phyloP scores from a whole-genome alignment of 2,329 filamentous ascomycete genomes.

The Ilyonectria mors-panacis region DNA sequence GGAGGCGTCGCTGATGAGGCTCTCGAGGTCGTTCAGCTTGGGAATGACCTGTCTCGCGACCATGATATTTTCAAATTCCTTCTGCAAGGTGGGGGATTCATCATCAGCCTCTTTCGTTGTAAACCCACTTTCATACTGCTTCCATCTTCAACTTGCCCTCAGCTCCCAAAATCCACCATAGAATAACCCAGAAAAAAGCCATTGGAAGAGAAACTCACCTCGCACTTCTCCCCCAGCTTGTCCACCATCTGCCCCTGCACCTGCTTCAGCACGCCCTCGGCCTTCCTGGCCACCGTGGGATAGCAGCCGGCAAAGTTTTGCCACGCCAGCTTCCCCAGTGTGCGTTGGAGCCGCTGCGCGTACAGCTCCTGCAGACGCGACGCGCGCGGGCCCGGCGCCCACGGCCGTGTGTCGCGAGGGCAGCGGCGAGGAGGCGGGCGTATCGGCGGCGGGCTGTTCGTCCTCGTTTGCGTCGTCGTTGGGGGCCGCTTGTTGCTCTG shows the following conservation, averaged over 20 bases:
- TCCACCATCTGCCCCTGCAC: conserved; percentile 73
- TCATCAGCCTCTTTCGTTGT: conserved; percentile 25
- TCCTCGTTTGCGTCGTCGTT: conserved; percentile 10
- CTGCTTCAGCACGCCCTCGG: conserved; percentile 66
- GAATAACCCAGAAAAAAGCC: neutral
- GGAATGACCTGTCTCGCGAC: conserved; percentile 66
- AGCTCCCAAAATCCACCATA: neutral
- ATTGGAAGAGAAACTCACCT: conserved; percentile 52
- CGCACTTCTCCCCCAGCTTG: conserved; percentile 67
- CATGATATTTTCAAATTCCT: conserved; percentile 72
- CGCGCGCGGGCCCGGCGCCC: conserved; percentile 71
- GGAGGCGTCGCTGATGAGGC: conserved; percentile 66
- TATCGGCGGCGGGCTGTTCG: conserved; percentile 22
- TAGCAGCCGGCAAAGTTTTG: conserved; percentile 74
- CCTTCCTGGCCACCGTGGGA: conserved; percentile 68
- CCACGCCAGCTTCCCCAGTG: conserved; percentile 69
- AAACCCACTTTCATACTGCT: neutral
- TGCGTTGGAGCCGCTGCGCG: conserved; percentile 65
- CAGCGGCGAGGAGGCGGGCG: conserved; percentile 56
- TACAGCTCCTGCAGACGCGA: conserved; percentile 69
- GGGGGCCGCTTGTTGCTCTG: conserved; percentile 17
- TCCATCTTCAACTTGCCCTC: neutral
- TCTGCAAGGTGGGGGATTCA: conserved; percentile 47
- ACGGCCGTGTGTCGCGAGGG: conserved; percentile 59
- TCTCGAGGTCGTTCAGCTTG: conserved; percentile 73